Evolutionary conservation across 2,329 filamentous ascomycete genomes (phyloP), one percentile per base, ranked within the genome.

Genomic region (Parafenestella ontariensis): DNA sequence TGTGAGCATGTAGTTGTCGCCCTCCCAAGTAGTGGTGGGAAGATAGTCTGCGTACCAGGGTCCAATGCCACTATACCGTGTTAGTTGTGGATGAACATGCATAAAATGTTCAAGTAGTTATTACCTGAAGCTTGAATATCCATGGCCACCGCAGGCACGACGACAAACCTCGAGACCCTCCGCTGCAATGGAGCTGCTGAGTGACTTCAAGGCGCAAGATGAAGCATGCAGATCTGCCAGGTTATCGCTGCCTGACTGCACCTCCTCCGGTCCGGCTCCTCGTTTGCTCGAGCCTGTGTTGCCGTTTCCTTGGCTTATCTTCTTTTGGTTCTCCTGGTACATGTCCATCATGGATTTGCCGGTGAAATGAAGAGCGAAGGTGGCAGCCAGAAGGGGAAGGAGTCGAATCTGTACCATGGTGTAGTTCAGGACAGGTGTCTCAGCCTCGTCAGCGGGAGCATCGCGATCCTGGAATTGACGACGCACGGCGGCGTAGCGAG

Each of bases 1-100:
- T 9, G 88, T 90, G 54, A 92, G 80, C 89, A 92, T 91, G 79
- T 90, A 92, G 79, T 91, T 91, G 78, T 91, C 89, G 40, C 89
- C 89, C 72, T 92, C 89, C 87, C 87, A 90, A 9, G 88, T 90
- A 3, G 81, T 77, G 0, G 85, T 89, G 15, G 90, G 89, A 1
- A 92, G 81, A 70, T 92, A 91, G 72, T 92, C 89, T 24, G 89
- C 82, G 66, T 91, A 92, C 83, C 85, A 90, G 17, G 83, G 78
- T 1, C 89, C 89, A 62, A 93, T 90, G n/a, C 90, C 90, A 49
- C 86, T 70, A 20, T 46, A 6, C 3, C 18, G 3, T 13, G 53
- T 67, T 51, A 65, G 56, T 50, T 8, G 24, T 13, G 18, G 1
- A 15, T 40, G 15, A 44, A 8, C 9, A 34, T 5, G 33, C 17